phyloP scores from a whole-genome alignment of 257 asterid genomes.

The Solanum ossicruentum region DNA sequence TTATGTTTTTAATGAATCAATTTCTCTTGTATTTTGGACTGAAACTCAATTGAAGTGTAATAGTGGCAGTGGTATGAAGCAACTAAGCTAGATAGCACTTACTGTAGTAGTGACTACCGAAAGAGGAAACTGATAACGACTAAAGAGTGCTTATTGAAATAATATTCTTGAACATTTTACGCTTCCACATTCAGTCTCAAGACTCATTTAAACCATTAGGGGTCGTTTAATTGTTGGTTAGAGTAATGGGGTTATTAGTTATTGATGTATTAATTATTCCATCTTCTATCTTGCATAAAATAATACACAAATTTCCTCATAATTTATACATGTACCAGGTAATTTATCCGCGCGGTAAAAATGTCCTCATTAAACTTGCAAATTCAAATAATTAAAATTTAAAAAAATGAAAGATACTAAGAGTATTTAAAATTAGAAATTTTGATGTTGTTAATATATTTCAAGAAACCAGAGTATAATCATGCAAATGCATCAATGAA shows the following conservation, averaged over 20 bases:
- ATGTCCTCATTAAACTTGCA: too few species aligned
- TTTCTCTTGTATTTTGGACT: not conserved
- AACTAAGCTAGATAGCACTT: not conserved
- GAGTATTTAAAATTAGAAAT: too few species aligned
- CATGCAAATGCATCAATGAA: too few species aligned
- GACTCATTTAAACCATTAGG: not conserved
- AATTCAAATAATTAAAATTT: too few species aligned
- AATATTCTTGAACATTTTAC: not conserved
- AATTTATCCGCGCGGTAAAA: too few species aligned
- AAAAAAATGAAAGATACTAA: too few species aligned
- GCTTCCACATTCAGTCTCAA: not conserved
- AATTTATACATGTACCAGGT: too few species aligned
- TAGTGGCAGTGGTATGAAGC: not conserved
- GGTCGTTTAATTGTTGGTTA: not conserved
- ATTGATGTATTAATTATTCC: not conserved
- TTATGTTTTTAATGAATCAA: not conserved
- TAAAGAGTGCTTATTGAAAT: not conserved
- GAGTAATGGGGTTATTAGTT: not conserved
- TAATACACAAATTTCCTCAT: too few species aligned
- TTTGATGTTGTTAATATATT: too few species aligned
- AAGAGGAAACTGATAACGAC: not conserved
- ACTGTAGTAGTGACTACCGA: not conserved
- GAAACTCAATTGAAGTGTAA: not conserved
- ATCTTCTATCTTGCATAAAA: not conserved
- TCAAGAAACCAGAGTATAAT: too few species aligned